Percentiles rank a stretch among this genome's conserved stretches.
Conservation (phyloP, 768 basidiomycete species). For the Tricholoma matsutake region DNA sequence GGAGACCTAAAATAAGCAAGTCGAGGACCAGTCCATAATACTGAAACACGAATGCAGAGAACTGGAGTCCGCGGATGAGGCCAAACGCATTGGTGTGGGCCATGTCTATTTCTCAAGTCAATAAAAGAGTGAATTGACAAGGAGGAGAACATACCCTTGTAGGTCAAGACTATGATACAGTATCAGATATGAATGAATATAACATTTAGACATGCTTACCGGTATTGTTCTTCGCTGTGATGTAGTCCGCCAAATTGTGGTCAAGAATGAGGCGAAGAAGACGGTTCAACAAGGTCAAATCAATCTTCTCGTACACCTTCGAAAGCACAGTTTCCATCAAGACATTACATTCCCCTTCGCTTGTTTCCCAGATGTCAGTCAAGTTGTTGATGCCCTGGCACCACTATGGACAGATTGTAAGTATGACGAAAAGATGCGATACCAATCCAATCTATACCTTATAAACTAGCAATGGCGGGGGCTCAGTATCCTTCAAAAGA, state of each 20-base stretch:
- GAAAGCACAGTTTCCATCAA: slow-evolving; percentile 98
- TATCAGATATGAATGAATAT: background rate
- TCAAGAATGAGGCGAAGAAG: slow-evolving; percentile 94
- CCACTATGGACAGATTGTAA: slow-evolving; percentile 47
- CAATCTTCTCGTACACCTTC: slow-evolving; percentile 99
- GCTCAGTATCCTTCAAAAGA: slow-evolving; percentile 73
- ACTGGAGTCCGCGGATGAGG: slow-evolving; percentile 95
- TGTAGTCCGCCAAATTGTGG: slow-evolving; percentile 98
- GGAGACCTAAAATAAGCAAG: slow-evolving; percentile 92
- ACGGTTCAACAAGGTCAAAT: slow-evolving; percentile 92
- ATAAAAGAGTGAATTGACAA: background rate
- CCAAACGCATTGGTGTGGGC: slow-evolving; percentile 97
- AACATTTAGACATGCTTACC: slow-evolving; percentile 30
- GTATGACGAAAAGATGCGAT: background rate
- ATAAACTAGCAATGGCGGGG: slow-evolving; percentile 94
- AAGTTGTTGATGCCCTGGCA: slow-evolving; percentile 99
- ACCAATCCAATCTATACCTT: slow-evolving; percentile 43
- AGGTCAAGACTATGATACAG: slow-evolving; percentile 60
- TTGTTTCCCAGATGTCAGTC: slow-evolving; percentile 97
- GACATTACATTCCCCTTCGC: slow-evolving; percentile 96
- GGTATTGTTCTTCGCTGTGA: slow-evolving; percentile 98
- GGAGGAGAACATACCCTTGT: slow-evolving; percentile 54
- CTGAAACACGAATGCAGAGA: slow-evolving; percentile 99
- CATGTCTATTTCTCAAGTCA: slow-evolving; percentile 56
- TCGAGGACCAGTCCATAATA: slow-evolving; percentile 96